Conservation (phyloP, 1,139 yeast species). For the Yamadazyma diospyri region DNA sequence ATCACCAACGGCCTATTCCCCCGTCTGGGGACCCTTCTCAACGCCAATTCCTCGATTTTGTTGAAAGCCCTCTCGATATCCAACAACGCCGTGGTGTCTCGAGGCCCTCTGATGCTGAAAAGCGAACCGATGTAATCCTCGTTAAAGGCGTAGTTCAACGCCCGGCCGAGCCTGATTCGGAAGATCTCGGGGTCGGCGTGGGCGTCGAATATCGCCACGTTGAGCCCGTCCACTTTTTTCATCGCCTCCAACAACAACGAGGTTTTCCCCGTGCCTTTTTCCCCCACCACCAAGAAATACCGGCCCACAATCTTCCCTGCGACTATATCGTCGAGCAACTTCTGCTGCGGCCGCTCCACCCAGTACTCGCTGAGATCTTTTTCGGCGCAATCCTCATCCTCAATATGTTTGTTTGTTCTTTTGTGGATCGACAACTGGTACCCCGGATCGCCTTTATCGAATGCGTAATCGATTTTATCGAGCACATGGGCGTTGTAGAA, state of each 20-base stretch:
- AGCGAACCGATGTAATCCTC: slow-evolving; percentile 83
- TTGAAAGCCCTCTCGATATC: slow-evolving; percentile 83
- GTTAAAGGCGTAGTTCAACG: slow-evolving; percentile 67
- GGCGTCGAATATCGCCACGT: slow-evolving; percentile 75
- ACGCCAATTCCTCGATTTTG: slow-evolving; percentile 71
- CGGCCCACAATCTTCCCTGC: slow-evolving; percentile 63
- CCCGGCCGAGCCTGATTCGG: slow-evolving; percentile 71
- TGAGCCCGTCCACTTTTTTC: slow-evolving; percentile 58
- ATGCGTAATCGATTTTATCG: slow-evolving; percentile 63
- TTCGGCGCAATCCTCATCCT: slow-evolving; percentile 18
- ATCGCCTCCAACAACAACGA: slow-evolving; percentile 70
- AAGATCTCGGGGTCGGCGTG: slow-evolving; percentile 86
- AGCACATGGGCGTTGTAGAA: slow-evolving; percentile 59
- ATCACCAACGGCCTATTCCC: slow-evolving; percentile 57
- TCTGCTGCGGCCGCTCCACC: slow-evolving; percentile 73
- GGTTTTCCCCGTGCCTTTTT: slow-evolving; percentile 85
- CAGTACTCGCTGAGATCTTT: slow-evolving; percentile 37
- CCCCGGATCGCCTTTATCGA: slow-evolving; percentile 66
- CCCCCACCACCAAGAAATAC: slow-evolving; percentile 73
- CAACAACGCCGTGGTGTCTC: slow-evolving; percentile 78
- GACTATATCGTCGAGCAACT: slow-evolving; percentile 60
- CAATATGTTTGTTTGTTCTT: slow-evolving; percentile 30
- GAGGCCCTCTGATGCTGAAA: slow-evolving; percentile 79
- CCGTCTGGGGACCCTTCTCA: slow-evolving; percentile 35
- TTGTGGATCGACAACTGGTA: slow-evolving; percentile 54